A percentile compares a stretch with the other conserved stretches of the same genome.
Conservation (phyloP, 2,329 filamentous ascomycete genomes). For the Alternaria dauci region DNA sequence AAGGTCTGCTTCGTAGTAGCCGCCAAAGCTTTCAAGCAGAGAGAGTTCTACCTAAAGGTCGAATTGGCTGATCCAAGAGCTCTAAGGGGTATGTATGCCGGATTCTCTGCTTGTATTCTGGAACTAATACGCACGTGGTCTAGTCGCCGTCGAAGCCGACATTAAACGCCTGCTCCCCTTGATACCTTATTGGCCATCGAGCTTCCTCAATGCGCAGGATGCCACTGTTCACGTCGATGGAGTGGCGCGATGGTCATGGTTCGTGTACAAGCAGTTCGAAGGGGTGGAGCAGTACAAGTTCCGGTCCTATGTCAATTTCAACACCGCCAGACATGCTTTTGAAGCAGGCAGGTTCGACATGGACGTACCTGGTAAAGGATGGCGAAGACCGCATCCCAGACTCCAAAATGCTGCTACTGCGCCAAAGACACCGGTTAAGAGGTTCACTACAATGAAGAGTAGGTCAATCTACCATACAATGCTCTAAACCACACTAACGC, state of each 20-base stretch:
- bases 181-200: not conserved
- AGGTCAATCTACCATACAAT: not conserved
- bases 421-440: not conserved
- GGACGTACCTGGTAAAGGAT: not conserved
- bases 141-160: not conserved
- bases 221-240: not conserved
- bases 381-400: not conserved
- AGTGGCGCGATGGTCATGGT: not conserved
- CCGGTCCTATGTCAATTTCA: constrained; percentile 1
- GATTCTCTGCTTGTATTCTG: not conserved
- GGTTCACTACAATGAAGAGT: not conserved
- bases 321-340: constrained; percentile 8
- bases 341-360: constrained; percentile 7
- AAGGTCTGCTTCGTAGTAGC: constrained; percentile 18
- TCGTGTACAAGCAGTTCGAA: not conserved
- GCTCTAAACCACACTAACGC: not conserved
- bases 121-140: not conserved
- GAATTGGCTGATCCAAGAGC: constrained; percentile 1
- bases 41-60: constrained; percentile 20
- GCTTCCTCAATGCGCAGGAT: not conserved
- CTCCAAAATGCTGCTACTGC: not conserved
- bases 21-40: constrained; percentile 10
- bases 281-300: constrained; percentile 12
- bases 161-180: not conserved
- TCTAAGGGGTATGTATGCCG: not conserved